Evolutionary conservation across 768 basidiomycete genomes (phyloP), one percentile per base, ranked within the genome.

Genomic region (Mrakia gelida): DNA sequence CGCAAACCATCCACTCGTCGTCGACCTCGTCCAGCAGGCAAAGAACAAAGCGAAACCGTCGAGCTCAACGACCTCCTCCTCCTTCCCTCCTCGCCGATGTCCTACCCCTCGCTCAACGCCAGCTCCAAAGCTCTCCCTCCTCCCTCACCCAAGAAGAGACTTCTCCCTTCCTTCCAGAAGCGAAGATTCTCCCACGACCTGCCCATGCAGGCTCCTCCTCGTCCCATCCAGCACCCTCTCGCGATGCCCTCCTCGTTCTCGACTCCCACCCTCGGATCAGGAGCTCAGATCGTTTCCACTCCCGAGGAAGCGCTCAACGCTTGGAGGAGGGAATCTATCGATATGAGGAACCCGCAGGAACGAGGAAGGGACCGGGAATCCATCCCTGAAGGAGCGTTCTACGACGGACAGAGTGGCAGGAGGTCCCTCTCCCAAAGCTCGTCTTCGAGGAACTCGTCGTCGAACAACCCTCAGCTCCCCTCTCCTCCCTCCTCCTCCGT

Each of bases 91-190:
- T 52, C 49, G 49, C 4, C 23, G 41, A 75, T 75, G 74, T 75
- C 74, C 18, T 75, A 49, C 49, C 75, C 75, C 45, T 75, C 75
- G 0, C 63, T 68, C 65, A 75, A 75, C 52, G 75, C 65, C 6
- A 45, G 52, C 23, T 75, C 75, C 4, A 43, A 45, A 5, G 75
- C 63, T 11, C 75, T 68, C 13, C 75, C 75, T 23, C 75, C 65
- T 23, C 75, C 28, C 34, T 63, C 34, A 0, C 59, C 59, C n/a
- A 26, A 59, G 59, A 28, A 52, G 63, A n/a, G 67, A 63, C 75
- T 52, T n/a, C 15, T 75, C 34, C 56, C 75, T 18, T 28, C 56
- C 21, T 45, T 68, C 65, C 8, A n/a, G 26, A 59, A n/a, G 49
- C 65, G 65, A 52, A 30, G 49, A 26, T 71, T 43, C 18, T 49